Base-by-base conservation (phyloP, 495 filamentous ascomycete genomes). In the Tuber brumale region DNA sequence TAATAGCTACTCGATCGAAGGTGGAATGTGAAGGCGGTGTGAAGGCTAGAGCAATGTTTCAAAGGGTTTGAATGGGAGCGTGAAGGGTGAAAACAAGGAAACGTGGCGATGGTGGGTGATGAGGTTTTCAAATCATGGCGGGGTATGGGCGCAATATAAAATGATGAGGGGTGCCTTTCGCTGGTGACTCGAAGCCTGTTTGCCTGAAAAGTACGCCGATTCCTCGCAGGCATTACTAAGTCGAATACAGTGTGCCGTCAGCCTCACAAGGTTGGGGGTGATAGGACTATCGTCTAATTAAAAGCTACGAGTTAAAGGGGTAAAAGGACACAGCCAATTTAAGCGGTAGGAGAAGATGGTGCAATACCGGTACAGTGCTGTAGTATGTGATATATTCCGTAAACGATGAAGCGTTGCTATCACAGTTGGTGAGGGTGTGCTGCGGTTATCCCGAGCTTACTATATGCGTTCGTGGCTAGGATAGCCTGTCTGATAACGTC, bases 121-220 rank as follows among this genome's bases (percentile, higher is more conserved):
- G 57, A 66, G 19, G 27, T 66, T 66, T 31, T 66, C 27, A 66
- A 27, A 35, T 66, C 31, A 66, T 66, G 57, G 57, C 57, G 57
- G 57, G 57, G 57, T 66, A 66, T 66, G 57, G 27, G 57, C 57
- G 57, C 57, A 66, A 66, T 66, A 66, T 66, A 66, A 66, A 66
- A 66, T 66, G 19, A 35, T 57, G 51, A 27, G 31, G 16, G 31
- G 31, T 4, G 57, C 27, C 7, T 66, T 14, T 27, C 3, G 2
- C 31, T n/a, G 27, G 57, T 66, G 57, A 66, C 57, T 66, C 57
- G 57, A 66, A 66, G 27, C 57, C 57, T 66, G 57, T 35, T 66
- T 66, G 57, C 57, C 57, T 66, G 57, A 66, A 66, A 66, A 35
- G 18, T 35, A 27, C 57, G 27, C 57, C 57, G 27, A 66, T 66